Conservation (phyloP, 352 stramenopile species). For the Pythium periplocum region DNA sequence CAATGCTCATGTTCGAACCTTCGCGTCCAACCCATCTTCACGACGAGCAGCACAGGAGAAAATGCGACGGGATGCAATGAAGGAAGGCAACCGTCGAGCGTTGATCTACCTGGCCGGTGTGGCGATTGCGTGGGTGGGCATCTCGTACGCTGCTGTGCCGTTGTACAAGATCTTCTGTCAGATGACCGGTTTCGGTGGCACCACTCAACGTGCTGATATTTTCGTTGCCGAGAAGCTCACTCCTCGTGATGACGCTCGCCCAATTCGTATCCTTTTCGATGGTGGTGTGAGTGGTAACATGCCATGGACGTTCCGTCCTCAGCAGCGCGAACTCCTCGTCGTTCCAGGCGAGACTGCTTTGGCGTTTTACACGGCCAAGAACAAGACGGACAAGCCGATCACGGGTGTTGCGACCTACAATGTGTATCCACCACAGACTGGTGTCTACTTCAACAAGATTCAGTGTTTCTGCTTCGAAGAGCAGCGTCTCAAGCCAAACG, state of each 20-base stretch:
- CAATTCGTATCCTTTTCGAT: slow-evolving; percentile 97
- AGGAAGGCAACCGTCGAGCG: slow-evolving; percentile 88
- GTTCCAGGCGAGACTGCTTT: slow-evolving; percentile 98
- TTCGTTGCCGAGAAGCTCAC: slow-evolving; percentile 83
- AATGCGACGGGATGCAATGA: slow-evolving; percentile 38
- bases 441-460: slow-evolving; percentile 99
- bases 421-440: slow-evolving; percentile 94
- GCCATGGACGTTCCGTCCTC: slow-evolving; percentile 96
- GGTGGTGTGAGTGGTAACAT: slow-evolving; percentile 92
- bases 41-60: slow-evolving; percentile 34
- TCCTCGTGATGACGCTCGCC: slow-evolving; percentile 85
- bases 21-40: slow-evolving; percentile 36
- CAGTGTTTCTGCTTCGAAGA: slow-evolving; percentile 99
- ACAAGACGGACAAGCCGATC: slow-evolving; percentile 96
- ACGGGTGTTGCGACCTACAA: slow-evolving; percentile 99
- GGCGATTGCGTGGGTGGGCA: slow-evolving; percentile 90
- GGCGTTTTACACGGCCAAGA: slow-evolving; percentile 98
- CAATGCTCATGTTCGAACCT: slow-evolving; percentile 13
- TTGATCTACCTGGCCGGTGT: slow-evolving; percentile 93
- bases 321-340: slow-evolving; percentile 91
- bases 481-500: slow-evolving; percentile 93
- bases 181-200: slow-evolving; percentile 96
- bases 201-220: slow-evolving; percentile 81
- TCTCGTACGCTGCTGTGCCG: slow-evolving; percentile 96
- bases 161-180: slow-evolving; percentile 99